Evolutionary conservation across 192 early-diverging fungal species (phyloP).

Genomic region (Mortierella hygrophila): DNA sequence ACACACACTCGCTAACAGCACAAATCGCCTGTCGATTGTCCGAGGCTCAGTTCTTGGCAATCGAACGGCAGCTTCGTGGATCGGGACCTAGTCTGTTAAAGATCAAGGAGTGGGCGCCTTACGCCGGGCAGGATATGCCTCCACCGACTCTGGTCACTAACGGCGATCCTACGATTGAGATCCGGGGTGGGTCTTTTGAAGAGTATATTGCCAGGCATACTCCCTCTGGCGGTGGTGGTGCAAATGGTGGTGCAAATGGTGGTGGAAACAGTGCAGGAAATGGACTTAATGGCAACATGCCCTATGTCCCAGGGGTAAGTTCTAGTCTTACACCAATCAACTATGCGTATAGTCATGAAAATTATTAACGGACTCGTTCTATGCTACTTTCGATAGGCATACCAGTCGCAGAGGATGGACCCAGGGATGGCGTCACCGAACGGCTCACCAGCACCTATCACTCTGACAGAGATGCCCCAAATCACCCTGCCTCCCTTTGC

Average conservation of each 20-base stretch:
- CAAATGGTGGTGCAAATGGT: background rate
- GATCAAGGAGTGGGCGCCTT: conserved; percentile 63
- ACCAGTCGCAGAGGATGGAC: conserved; percentile 18
- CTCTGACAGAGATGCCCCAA: conserved; percentile 48
- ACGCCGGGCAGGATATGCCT: conserved; percentile 56
- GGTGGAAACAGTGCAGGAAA: background rate
- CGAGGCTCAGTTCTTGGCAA: conserved; percentile 50
- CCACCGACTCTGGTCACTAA: conserved; percentile 37
- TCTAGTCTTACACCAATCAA: background rate
- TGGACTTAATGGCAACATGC: background rate
- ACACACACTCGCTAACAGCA: conserved; percentile 47
- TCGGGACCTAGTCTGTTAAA: conserved; percentile 56
- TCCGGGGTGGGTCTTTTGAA: conserved; percentile 34
- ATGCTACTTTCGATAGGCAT: background rate
- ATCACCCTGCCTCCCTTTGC: conserved; percentile 49
- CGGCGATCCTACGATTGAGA: conserved; percentile 41
- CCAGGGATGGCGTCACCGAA: background rate
- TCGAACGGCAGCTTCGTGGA: conserved; percentile 54
- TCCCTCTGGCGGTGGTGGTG: background rate
- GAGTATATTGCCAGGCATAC: conserved; percentile 34
- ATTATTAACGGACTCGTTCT: background rate
- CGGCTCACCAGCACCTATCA: conserved; percentile 8
- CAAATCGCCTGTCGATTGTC: conserved; percentile 55
- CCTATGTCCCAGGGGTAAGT: conserved; percentile 20
- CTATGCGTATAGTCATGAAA: too few relatives aligned